phyloP scores from a whole-genome alignment of 768 basidiomycete species.

The Hypholoma sublateritium region DNA sequence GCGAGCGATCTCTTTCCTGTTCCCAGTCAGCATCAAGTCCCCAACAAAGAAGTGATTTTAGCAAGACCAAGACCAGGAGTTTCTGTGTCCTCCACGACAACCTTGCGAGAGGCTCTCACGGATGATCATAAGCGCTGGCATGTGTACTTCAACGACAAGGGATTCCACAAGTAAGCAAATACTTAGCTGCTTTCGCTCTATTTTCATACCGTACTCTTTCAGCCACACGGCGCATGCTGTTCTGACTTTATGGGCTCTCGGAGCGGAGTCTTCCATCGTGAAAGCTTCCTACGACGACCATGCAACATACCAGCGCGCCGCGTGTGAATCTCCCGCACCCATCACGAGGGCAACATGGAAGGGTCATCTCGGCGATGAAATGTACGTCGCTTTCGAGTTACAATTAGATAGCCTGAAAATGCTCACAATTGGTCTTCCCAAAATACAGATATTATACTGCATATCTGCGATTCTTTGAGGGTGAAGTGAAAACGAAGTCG shows the following conservation, averaged over 20 bases:
- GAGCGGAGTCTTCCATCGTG: slow-evolving; percentile 2
- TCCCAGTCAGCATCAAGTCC: background rate
- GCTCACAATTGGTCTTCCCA: background rate
- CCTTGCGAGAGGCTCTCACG: slow-evolving; percentile 10
- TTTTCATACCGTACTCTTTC: background rate
- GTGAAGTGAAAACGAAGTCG: slow-evolving; percentile 3
- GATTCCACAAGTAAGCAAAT: slow-evolving; percentile 17
- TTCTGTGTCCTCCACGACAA: slow-evolving; percentile 8
- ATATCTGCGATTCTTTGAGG: slow-evolving; percentile 12
- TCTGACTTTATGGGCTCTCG: slow-evolving; percentile 21
- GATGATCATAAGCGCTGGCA: slow-evolving; percentile 19
- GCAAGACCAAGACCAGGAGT: slow-evolving; percentile 12
- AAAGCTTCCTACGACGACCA: slow-evolving; percentile 4
- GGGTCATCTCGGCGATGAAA: slow-evolving; percentile 11
- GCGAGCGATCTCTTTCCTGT: slow-evolving; percentile 14
- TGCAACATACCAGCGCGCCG: slow-evolving; percentile 2
- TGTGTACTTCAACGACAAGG: slow-evolving; percentile 14
- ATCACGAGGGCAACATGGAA: slow-evolving; percentile 2
- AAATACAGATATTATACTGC: slow-evolving; percentile 7
- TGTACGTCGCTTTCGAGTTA: background rate
- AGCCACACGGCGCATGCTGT: slow-evolving; percentile 27
- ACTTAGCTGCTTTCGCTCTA: too few species aligned
- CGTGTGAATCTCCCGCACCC: slow-evolving; percentile 4
- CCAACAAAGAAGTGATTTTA: slow-evolving; percentile 3
- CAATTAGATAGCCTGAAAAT: background rate